phyloP scores from a whole-genome alignment of 1,139 yeast species.

The Zhuliangozyma parablackwelliae region DNA sequence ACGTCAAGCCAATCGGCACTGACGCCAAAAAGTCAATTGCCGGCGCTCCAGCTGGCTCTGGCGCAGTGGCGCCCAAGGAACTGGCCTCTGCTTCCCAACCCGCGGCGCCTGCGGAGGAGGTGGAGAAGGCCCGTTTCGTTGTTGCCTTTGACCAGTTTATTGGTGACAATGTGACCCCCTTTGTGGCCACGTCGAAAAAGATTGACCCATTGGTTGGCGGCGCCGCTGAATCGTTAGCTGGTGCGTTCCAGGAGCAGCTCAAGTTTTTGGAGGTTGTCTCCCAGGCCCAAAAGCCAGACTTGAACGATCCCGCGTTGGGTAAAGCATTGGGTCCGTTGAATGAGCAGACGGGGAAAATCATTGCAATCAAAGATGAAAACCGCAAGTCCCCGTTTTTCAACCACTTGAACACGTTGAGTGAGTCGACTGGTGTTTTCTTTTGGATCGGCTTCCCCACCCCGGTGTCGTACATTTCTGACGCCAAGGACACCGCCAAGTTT shows the following conservation, averaged over 20 bases:
- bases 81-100: constrained; percentile 4
- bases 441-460: constrained; percentile 82
- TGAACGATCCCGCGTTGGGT: constrained; percentile 48
- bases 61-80: constrained; percentile 1
- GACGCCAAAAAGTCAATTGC: constrained; percentile 2
- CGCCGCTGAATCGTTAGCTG: constrained; percentile 50
- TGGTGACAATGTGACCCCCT: constrained; percentile 52
- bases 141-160: constrained; percentile 54
- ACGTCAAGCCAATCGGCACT: constrained; percentile 1
- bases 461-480: constrained; percentile 70
- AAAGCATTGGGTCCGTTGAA: constrained; percentile 69
- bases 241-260: constrained; percentile 60
- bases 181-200: constrained; percentile 51
- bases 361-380: constrained; percentile 66
- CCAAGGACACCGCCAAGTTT: constrained; percentile 87
- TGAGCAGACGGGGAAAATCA: constrained; percentile 52
- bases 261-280: constrained; percentile 57
- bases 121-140: constrained; percentile 40
- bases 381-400: constrained; percentile 62
- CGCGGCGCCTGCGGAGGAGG: constrained; percentile 14
- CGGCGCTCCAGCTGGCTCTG: constrained; percentile 6
- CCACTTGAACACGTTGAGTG: constrained; percentile 79
- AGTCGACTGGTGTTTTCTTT: constrained; percentile 85
- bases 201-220: constrained; percentile 64
- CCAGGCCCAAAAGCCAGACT: constrained; percentile 61